Evolutionary conservation across 1,284 basidiomycete genomes (phyloP), one percentile per base, ranked within the genome.

Genomic region (Naganishia sp.): DNA sequence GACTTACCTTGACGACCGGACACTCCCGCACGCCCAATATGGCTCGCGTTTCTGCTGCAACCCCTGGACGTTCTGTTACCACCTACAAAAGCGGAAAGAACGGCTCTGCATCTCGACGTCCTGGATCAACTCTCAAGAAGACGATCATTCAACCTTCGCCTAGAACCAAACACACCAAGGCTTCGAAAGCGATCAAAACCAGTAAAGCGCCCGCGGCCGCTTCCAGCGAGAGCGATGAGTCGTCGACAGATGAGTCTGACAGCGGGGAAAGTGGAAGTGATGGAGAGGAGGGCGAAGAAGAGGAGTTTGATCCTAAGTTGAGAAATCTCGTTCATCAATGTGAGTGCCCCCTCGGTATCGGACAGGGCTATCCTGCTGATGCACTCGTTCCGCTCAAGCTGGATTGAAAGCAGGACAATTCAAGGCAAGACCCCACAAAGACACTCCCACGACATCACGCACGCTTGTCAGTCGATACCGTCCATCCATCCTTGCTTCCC

Each of bases 241-340:
- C 46, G 9, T 39, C 11, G 13, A 43, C 18, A 35, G 63, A 41
- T 35, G 41, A 28, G 21, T 15, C 45, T 25, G 45, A 50, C 2
- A 39, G 35, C 35, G 35, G 35, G 10, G 35, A 39, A 2, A 39
- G 35, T 39, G 35, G 35, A 3, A 39, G 35, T 39, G 35, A 39
- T 11, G 28, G 43, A 31, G 63, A 56, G 10, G 53, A 64, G 23
- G 53, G 25, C 23, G 47, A 57, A 23, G 32, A 52, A 21, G 57
- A 61, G n/a, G 58, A 50, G 35, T 51, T 61, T 42, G 58, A 61
- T 42, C 58, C 58, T 0, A 6, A 61, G 3, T 28, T 61, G 28
- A 61, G 50, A 25, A 35, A 21, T 11, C 23, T 51, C 35, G 58
- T 51, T 2, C 15, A 39, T 6, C 13, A 51, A 9, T 51, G 58